Evolutionary conservation across 2,329 filamentous ascomycete genomes (phyloP).

Genomic region (Beauveria bassiana): DNA sequence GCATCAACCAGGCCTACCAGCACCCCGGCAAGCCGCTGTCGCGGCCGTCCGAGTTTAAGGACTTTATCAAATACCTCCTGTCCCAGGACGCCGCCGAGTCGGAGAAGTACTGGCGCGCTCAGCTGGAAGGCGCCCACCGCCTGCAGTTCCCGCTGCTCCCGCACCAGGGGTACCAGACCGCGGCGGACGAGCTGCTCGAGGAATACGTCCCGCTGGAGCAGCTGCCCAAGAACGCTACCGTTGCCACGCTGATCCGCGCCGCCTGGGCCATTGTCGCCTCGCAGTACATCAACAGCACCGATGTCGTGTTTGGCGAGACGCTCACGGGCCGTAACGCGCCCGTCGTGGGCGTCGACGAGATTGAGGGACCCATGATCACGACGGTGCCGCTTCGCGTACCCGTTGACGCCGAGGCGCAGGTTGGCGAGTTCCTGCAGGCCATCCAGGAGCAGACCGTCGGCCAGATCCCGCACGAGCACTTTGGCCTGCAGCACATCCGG

Average conservation of each 20-base stretch:
- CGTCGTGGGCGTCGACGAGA: conserved; percentile 41
- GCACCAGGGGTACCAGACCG: conserved; percentile 38
- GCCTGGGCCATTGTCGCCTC: conserved; percentile 51
- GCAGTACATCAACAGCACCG: conserved; percentile 42
- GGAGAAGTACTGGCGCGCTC: conserved; percentile 39
- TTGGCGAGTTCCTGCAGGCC: conserved; percentile 44
- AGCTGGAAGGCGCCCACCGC: conserved; percentile 35
- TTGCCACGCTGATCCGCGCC: conserved; percentile 49
- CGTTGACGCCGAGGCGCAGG: conserved; percentile 32
- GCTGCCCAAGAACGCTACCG: conserved; percentile 35
- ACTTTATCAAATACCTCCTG: conserved; percentile 41
- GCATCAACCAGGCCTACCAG: conserved; percentile 38
- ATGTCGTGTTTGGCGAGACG: conserved; percentile 53
- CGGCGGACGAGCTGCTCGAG: conserved; percentile 45
- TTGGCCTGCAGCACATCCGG: conserved; percentile 52
- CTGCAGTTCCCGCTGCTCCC: conserved; percentile 43
- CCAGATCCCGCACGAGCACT: conserved; percentile 58
- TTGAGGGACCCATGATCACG: conserved; percentile 54
- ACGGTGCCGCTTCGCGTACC: conserved; percentile 49
- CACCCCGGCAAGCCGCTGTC: conserved; percentile 17
- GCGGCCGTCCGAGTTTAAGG: conserved; percentile 36
- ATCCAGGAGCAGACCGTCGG: conserved; percentile 49
- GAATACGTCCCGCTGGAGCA: conserved; percentile 36
- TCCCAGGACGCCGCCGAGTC: conserved; percentile 30
- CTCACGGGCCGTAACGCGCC: conserved; percentile 48